phyloP scores from a whole-genome alignment of 257 asterid species.

The Solanum sitiens region DNA sequence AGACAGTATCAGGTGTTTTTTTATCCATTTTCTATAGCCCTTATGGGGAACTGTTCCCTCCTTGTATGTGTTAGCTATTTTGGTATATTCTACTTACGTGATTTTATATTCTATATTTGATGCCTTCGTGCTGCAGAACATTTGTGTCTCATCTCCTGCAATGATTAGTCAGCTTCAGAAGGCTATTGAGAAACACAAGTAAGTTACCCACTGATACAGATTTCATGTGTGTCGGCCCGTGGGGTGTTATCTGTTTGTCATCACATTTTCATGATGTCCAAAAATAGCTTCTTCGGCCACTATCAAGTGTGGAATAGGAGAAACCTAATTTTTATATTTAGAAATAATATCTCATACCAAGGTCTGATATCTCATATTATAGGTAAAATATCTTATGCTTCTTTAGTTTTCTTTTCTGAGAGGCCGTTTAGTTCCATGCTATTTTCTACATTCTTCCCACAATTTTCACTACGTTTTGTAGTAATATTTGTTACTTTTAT shows the following conservation, averaged over 20 bases:
- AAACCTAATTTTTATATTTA: not conserved
- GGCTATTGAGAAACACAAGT: slow-evolving; percentile 64
- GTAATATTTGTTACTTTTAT: not conserved
- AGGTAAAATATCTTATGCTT: not conserved
- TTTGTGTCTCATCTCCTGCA: slow-evolving; percentile 39
- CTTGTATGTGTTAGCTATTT: not conserved
- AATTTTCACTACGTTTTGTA: not conserved
- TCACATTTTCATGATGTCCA: not conserved
- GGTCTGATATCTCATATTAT: not conserved
- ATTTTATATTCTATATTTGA: not conserved
- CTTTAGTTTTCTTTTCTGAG: not conserved
- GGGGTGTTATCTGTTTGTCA: not conserved
- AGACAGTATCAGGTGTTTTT: slow-evolving; percentile 52
- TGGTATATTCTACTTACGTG: not conserved
- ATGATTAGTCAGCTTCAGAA: slow-evolving; percentile 35
- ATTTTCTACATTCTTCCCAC: not conserved
- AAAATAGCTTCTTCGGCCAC: not conserved
- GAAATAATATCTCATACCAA: not conserved
- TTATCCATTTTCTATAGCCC: slow-evolving; percentile 8
- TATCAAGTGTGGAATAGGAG: not conserved
- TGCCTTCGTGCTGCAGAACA: slow-evolving; percentile 38
- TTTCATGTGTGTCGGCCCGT: not conserved
- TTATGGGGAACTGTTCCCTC: not conserved
- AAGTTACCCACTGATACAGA: slow-evolving; percentile 18
- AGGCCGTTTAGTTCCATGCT: not conserved